Base-by-base conservation (phyloP, 2,329 filamentous ascomycete genomes). In the Coniella lustricola region DNA sequence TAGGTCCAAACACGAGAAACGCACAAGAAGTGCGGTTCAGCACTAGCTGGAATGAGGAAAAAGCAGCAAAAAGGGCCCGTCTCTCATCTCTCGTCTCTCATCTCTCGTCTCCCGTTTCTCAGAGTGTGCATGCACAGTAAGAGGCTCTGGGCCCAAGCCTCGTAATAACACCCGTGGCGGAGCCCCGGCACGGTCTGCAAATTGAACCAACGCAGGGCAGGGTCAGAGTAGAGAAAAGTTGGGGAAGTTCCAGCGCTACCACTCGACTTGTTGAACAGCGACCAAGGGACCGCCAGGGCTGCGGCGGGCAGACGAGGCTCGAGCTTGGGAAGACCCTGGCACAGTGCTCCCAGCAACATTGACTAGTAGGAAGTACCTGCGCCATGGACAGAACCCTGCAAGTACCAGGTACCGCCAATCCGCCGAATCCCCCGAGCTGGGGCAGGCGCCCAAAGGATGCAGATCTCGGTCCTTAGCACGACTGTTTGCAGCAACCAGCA, bases 191-290 rank as follows among this genome's bases (percentile, higher is more conserved):
- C 10, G 25, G 10, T 29, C 10, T 10, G 5, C 38, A 40, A n/a
- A 21, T 9, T 21, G 18, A n/a, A n/a, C 7, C 42, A 25, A 34
- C 36, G 14, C 45, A 41, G 17, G 9, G 13, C 37, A 48, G 45
- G 45, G 47, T 38, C 45, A 34, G 31, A 31, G 22, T 34, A 41
- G 5, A 29, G 58, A 61, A 60, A 56, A 59, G 58, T 62, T 60
- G 59, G 59, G 60, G 58, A 61, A 57, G 46, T 60, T 56, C 54
- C 49, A 48, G 29, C 21, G 22, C 21, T 21, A 17, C 16, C 17
- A 29, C 21, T 17, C 40, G 29, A 42, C n/a, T 33, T 42, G 40
- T 41, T 41, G 38, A 41, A 41, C 8, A 18, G 22, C 21, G 14
- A 39, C n/a, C n/a, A n/a, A n/a, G n/a, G n/a, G n/a, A n/a, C n/a